These are phyloP conservation scores for Stellera chamaejasme DNA, from an alignment of 345 rosid genomes.

Conservation along the genomic window DNA sequence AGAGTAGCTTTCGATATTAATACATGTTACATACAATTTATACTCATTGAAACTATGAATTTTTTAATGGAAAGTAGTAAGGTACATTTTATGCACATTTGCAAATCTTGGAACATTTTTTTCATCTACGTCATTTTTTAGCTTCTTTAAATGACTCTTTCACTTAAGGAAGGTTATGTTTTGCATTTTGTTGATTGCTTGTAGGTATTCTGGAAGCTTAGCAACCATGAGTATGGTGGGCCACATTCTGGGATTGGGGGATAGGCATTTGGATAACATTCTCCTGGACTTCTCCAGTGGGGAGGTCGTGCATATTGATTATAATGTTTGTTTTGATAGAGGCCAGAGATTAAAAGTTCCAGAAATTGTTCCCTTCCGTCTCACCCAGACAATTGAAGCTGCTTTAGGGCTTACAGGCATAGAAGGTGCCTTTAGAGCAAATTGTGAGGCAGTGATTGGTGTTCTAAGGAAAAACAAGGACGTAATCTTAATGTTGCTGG, in stretches of 20 bases:
- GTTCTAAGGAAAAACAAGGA: slow-evolving; percentile 82
- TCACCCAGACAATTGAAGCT: slow-evolving; percentile 80
- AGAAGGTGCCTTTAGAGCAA: slow-evolving; percentile 75
- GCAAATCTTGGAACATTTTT: too few species aligned
- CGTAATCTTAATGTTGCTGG: slow-evolving; percentile 69
- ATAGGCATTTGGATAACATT: slow-evolving; percentile 92
- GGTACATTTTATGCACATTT: too few species aligned
- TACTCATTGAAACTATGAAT: not conserved
- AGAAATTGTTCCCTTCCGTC: slow-evolving; percentile 91
- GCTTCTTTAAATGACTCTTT: not conserved
- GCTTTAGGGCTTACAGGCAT: slow-evolving; percentile 83
- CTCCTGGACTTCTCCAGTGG: slow-evolving; percentile 86
- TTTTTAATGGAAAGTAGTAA: not conserved
- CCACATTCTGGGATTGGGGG: slow-evolving; percentile 87
- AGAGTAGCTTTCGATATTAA: not conserved
- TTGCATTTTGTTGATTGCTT: slow-evolving; percentile 13
- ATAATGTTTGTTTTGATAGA: slow-evolving; percentile 94
- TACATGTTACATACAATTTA: not conserved
- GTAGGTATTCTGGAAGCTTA: slow-evolving; percentile 84
- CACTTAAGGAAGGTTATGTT: not conserved
- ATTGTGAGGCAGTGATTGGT: slow-evolving; percentile 76
- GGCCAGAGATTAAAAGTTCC: slow-evolving; percentile 87
- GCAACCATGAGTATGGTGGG: slow-evolving; percentile 99
- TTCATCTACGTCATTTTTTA: not conserved
- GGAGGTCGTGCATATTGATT: slow-evolving; percentile 91